Conservation (phyloP, 352 stramenopile genomes). For the Phytophthora pluvialis region DNA sequence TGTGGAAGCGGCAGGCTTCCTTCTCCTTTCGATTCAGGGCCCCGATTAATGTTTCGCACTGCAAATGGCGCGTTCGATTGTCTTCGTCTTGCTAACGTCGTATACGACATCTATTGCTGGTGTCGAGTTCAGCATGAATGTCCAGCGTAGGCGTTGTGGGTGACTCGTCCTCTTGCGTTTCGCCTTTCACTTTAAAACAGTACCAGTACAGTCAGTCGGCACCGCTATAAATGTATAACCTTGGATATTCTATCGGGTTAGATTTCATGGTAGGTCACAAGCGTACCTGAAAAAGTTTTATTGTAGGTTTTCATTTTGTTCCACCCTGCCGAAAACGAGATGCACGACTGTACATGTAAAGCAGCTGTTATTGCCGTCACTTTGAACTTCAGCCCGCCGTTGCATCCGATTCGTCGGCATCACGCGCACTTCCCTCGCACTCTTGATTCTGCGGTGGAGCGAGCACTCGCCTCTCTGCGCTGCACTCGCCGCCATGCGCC, state of each 20-base stretch:
- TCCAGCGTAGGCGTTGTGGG: neutral
- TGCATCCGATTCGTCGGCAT: conserved; percentile 4
- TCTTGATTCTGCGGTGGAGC: conserved; percentile 29
- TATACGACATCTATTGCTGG: neutral
- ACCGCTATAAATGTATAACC: too few relatives aligned
- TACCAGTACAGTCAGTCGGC: too few relatives aligned
- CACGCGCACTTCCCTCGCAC: conserved; percentile 20
- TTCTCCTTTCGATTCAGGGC: conserved; percentile 1
- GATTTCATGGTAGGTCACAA: too few relatives aligned
- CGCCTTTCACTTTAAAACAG: conserved; percentile 1
- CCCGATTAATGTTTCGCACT: conserved; percentile 15
- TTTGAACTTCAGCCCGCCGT: conserved; percentile 31
- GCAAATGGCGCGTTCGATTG: too few relatives aligned
- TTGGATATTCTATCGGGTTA: too few relatives aligned
- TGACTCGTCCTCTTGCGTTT: conserved; percentile 25
- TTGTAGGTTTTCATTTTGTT: too few relatives aligned
- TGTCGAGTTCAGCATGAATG: neutral
- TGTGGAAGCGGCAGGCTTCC: neutral
- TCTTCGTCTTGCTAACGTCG: neutral
- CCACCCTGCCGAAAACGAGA: too few relatives aligned
- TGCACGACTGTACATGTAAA: too few relatives aligned
- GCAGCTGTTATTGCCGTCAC: conserved; percentile 1
- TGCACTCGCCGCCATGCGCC: conserved; percentile 20
- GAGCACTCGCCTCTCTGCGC: conserved; percentile 5
- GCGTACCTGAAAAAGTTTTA: too few relatives aligned